Base-by-base conservation (phyloP, 169 alveolate genomes). In the Nephromyces sp. region DNA sequence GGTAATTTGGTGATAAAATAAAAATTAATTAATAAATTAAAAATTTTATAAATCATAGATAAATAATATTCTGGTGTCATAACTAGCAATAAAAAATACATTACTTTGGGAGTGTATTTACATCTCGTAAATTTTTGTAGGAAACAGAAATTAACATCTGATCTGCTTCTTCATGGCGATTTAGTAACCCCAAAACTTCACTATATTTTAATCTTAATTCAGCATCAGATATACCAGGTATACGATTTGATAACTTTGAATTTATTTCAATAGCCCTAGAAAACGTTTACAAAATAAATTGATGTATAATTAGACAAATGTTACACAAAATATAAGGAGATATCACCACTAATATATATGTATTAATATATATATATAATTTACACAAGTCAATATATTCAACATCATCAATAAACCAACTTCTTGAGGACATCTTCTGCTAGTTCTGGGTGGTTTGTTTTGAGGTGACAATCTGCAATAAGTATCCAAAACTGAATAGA, bases 151-250 rank as follows among this genome's bases (percentile, higher is more conserved):
- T 64, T 24, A 71, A 62, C 24, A 52, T 28, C 43, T 57, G 35
- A 33, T 71, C 77, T 3, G 77, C 77, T 8, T 57, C 77, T 28
- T 43, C 29, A 27, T 57, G 32, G 15, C 25, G 27, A 3, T 70
- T 70, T 6, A 53, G 61, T 33, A 29, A 52, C 52, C 29, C 30
- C 31, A 53, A 32, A 0, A 71, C 22, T 63, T 57, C 72, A 51
- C 72, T 61, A 15, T 43, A 66, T 2, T 43, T 63, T 63, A 71
- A 29, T 3, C 77, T 68, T 2, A 57, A 68, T 3, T 71, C 77
- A 27, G 77, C 77, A 52, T 71, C 77, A 2, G 68, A 24, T 3
- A 71, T 52, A 8, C 77, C 77, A 0, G 77, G 72, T 8, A 21
- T 8, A 8, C 68, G 52, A 8, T 8, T 15, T 8, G n/a, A 21